phyloP scores from a whole-genome alignment of 192 early-diverging fungal species.

The Backusella macrospora region DNA sequence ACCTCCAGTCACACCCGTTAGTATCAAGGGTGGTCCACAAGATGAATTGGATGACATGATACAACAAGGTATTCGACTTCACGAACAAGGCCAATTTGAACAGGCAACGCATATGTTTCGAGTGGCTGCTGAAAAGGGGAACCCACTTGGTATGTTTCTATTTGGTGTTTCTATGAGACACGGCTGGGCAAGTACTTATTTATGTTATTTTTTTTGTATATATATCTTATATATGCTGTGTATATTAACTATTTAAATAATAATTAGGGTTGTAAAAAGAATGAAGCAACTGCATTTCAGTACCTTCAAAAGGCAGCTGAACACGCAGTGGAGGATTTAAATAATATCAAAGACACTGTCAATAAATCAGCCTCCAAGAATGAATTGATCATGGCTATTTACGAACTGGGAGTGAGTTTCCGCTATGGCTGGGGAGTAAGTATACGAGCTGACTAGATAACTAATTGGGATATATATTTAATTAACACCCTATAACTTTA shows the following conservation, averaged over 20 bases:
- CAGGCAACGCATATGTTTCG: conserved; percentile 74
- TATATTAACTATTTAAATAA: not conserved
- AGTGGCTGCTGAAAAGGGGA: conserved; percentile 64
- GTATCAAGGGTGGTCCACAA: not conserved
- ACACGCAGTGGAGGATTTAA: conserved; percentile 64
- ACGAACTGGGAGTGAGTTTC: conserved; percentile 77
- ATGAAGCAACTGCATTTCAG: conserved; percentile 69
- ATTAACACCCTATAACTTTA: not conserved
- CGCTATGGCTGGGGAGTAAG: conserved; percentile 79
- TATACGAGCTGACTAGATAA: not conserved
- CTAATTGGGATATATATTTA: not conserved
- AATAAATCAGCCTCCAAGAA: conserved; percentile 61
- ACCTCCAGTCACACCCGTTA: not conserved
- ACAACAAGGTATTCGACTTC: conserved; percentile 66
- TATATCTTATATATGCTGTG: not conserved
- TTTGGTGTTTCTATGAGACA: conserved; percentile 79
- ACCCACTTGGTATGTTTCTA: conserved; percentile 74
- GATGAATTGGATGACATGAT: conserved; percentile 55
- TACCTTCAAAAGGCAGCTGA: conserved; percentile 76
- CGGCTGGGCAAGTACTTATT: conserved; percentile 61
- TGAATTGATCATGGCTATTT: conserved; percentile 78
- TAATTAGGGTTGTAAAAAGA: conserved; percentile 66
- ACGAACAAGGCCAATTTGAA: conserved; percentile 72
- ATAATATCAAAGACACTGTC: conserved; percentile 45
- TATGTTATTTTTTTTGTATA: not conserved